Evolutionary conservation across 73 alveolate species (phyloP), one percentile per base, ranked within the genome.

Genomic region (Stentor roeselii): DNA sequence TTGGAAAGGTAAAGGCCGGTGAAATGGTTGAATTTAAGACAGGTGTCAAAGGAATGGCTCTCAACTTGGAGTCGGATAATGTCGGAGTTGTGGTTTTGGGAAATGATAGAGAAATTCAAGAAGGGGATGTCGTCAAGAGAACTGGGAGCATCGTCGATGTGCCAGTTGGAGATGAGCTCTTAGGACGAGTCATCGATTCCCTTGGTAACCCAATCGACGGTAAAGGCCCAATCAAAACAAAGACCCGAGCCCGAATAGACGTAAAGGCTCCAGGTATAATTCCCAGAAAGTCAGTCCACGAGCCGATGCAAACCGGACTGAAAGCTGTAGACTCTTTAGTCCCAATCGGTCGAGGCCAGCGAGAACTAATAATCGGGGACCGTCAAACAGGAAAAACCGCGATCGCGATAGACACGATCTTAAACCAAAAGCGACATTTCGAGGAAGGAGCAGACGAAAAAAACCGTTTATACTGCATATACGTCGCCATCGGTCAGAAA

Each of bases 401-500:
- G 59, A 87, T 96, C 84, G 99, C 98, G 50, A 90, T 96, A 78
- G 99, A 96, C 89, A 95, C 99, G 83, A 95, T 96, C 84, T 76
- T 96, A 85, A 96, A 95, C 91, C 97, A 95, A 91, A 95, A 90
- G 89, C 91, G 84, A 59, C 82, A 91, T 84, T 84, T 91, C 93
- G 86, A 91, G 75, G 90, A 89, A 14, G 96, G 92, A 42, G 95
- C 85, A 14, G 87, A 76, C 21, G 84, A 15, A 27, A 88, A 91
- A 80, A 93, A 90, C 91, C 86, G 89, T 78, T 93, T 96, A 58
- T 96, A 96, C 96, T 96, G 99, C 97, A 92, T 96, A 89, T 96
- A 96, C 93, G 99, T 96, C 75, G 99, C 99, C 35, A 93, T 93
- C 78, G 99, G 99, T n/a, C 98, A 96, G 91, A 96, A 95, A 96